Conservation (phyloP, 129 eudicot species). For the Tagetes erecta region DNA sequence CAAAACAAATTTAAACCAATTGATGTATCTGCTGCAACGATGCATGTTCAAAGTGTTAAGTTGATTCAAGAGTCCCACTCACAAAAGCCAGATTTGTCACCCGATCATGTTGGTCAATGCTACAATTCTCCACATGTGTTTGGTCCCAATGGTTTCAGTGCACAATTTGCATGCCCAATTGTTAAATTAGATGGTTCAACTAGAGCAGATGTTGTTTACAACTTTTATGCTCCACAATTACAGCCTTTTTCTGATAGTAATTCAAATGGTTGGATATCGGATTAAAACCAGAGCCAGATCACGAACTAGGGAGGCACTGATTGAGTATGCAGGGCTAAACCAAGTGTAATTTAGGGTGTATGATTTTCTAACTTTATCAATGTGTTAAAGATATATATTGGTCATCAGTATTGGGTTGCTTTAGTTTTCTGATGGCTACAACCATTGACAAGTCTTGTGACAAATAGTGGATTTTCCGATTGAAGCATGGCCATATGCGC, state of each 20-base stretch:
- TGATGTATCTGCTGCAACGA: slow-evolving; percentile 6
- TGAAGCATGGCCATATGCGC: too few relatives aligned
- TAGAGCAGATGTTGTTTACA: slow-evolving; percentile 26
- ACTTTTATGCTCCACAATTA: slow-evolving; percentile 28
- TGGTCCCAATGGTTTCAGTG: slow-evolving; percentile 15
- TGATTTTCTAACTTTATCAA: not conserved
- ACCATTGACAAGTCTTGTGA: too few relatives aligned
- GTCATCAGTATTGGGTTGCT: too few relatives aligned
- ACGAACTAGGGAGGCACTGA: not conserved
- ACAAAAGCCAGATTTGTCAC: slow-evolving; percentile 15
- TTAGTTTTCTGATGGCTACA: too few relatives aligned
- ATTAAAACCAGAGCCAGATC: slow-evolving; percentile 7
- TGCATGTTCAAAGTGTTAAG: slow-evolving; percentile 16
- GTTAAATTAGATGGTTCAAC: not conserved
- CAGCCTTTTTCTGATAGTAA: slow-evolving; percentile 21
- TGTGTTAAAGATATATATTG: not conserved
- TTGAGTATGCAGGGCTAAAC: too few relatives aligned
- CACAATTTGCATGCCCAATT: slow-evolving; percentile 18
- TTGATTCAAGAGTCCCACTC: slow-evolving; percentile 24
- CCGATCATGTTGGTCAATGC: slow-evolving; percentile 22
- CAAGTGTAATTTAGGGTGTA: not conserved
- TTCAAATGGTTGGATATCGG: slow-evolving; percentile 29
- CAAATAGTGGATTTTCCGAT: too few relatives aligned
- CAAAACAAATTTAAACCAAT: slow-evolving; percentile 13
- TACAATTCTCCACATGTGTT: slow-evolving; percentile 26